Conservation (phyloP, 305 asterid genomes). For the Striga hermonthica region DNA sequence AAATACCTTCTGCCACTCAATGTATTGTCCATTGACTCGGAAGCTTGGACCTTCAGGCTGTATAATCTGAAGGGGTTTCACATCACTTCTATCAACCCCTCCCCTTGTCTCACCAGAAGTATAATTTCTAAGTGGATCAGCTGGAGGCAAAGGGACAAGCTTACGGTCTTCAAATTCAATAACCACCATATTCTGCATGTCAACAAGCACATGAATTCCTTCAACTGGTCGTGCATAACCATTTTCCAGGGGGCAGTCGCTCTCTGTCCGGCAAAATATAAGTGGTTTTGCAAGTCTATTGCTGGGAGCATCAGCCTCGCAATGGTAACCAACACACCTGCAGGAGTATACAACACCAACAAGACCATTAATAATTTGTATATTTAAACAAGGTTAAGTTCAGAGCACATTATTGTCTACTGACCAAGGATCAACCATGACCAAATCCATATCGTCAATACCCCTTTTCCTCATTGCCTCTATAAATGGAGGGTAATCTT, state of each 20-base stretch:
- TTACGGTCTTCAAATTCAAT: conserved; percentile 91
- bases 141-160: conserved; percentile 92
- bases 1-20: conserved; percentile 94
- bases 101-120: conserved; percentile 95
- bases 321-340: conserved; percentile 95
- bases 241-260: conserved; percentile 95
- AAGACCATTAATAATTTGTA: conserved; percentile 23
- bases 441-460: conserved; percentile 95
- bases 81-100: conserved; percentile 94
- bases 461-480: conserved; percentile 99
- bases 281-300: conserved; percentile 95
- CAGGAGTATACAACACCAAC: conserved; percentile 30
- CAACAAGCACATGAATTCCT: conserved; percentile 90
- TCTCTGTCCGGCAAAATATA: conserved; percentile 89
- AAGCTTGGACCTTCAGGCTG: conserved; percentile 99
- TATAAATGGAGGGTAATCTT: conserved; percentile 79
- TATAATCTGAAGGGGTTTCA: conserved; percentile 75
- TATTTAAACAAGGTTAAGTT: conserved; percentile 12
- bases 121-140: conserved; percentile 93
- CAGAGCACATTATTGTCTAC: conserved; percentile 32
- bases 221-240: conserved; percentile 99
- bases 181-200: conserved; percentile 90
- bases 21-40: conserved; percentile 72
- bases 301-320: conserved; percentile 92
- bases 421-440: conserved; percentile 98